Evolutionary conservation across 2,329 filamentous ascomycete genomes (phyloP), one percentile per base, ranked within the genome.

Genomic region (Emmonsiellopsis sp.): DNA sequence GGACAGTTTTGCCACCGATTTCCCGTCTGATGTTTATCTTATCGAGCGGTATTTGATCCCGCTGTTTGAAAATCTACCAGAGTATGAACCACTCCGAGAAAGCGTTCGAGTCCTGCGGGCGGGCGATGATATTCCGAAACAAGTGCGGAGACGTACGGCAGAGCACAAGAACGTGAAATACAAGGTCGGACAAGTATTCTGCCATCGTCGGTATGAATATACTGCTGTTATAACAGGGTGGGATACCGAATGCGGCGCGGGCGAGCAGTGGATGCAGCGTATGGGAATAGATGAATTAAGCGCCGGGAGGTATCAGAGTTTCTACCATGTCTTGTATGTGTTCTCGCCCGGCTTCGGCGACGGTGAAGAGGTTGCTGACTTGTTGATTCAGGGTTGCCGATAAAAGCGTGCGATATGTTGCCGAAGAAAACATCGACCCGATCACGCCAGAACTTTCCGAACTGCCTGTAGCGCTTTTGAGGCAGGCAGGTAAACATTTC

Each of bases 161-260:
- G 60, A 70, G 65, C 62, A 65, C 56, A 63, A 64, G n/a, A 63
- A 70, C 31, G 80, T 89, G 50, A 78, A 72, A 56, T 92, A 82
- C 67, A 81, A 77, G 50, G 80, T 95, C 48, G 93, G 93, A 0
- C 86, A 94, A 62, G 79, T 95, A 6, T 95, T 97, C 66, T 79
- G 49, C 47, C 93, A 98, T 70, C 82, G 78, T 57, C 80, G 90
- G 45, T 95, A 93, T 66, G 75, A 79, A 16, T 95, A 92, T 67
- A 75, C 84, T 48, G 91, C 86, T 15, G 80, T 94, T 30, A 87
- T 98, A 55, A 88, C 86, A 11, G 91, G 91, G n/a, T 98, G 92
- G 91, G 84, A 87, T 61, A 70, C 70, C 30, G 75, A 77, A 57
- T 85, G 78, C 63, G 79, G 72, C 52, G 78, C 76, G 9, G 74